These are phyloP conservation scores for Phallus indusiatus DNA, from an alignment of 768 basidiomycete genomes.

Conservation along the genomic window DNA sequence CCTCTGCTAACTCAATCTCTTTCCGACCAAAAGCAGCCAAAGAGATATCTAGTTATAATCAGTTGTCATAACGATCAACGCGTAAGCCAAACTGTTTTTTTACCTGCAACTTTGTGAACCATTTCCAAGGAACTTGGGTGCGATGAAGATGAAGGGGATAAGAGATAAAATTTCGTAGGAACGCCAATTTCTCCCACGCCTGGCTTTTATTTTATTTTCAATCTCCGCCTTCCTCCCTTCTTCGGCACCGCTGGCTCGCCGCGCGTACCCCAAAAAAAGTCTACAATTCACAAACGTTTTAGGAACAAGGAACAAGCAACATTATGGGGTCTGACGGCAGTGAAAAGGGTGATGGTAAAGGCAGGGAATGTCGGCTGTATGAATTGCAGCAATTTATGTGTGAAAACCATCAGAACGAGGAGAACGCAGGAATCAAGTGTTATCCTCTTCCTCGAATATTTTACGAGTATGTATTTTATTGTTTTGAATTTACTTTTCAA, in stretches of 20 bases:
- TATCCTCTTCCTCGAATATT: conserved; percentile 71
- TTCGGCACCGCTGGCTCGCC: neutral
- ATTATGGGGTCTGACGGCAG: neutral
- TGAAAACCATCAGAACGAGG: conserved; percentile 24
- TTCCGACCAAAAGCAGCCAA: conserved; percentile 99
- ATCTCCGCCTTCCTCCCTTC: neutral
- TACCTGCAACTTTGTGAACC: conserved; percentile 90
- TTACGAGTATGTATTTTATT: conserved; percentile 40
- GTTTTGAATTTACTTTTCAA: neutral
- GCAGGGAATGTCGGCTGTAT: conserved; percentile 43
- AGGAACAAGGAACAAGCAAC: neutral
- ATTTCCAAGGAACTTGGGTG: conserved; percentile 31
- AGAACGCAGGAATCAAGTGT: conserved; percentile 37
- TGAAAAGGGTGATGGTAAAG: neutral
- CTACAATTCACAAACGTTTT: neutral
- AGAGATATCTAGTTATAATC: conserved; percentile 57
- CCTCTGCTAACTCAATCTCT: conserved; percentile 99
- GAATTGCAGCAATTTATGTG: conserved; percentile 72
- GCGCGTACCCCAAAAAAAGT: neutral
- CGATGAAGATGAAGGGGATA: conserved; percentile 16
- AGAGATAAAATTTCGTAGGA: conserved; percentile 10
- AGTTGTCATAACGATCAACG: conserved; percentile 10
- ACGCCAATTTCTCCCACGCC: neutral
- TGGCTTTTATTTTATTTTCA: conserved; percentile 1
- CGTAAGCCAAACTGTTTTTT: conserved; percentile 10